These are phyloP conservation scores for Umbelopsis sp. DNA, from an alignment of 192 early-diverging fungal species.

Conservation along the genomic window DNA sequence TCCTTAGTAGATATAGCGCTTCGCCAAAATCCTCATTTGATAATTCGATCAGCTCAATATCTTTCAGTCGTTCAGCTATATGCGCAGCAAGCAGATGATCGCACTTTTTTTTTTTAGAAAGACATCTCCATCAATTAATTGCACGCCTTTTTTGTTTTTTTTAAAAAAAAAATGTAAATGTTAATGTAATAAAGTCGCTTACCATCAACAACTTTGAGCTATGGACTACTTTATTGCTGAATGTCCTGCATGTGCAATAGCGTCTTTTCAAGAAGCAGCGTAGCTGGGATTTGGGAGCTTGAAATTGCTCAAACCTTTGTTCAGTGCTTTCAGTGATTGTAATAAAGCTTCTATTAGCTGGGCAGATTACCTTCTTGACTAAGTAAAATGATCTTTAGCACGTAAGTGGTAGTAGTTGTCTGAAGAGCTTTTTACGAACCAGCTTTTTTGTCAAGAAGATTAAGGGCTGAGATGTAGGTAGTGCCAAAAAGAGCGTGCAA, in stretches of 20 bases:
- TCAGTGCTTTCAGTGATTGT: neutral
- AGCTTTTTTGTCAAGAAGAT: slow-evolving; percentile 13
- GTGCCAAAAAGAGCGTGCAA: slow-evolving; percentile 19
- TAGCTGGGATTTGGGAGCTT: neutral
- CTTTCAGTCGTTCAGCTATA: slow-evolving; percentile 9
- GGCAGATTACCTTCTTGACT: slow-evolving; percentile 6
- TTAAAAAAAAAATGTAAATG: slow-evolving; percentile 11
- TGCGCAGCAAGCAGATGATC: slow-evolving; percentile 12
- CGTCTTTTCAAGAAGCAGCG: slow-evolving; percentile 4
- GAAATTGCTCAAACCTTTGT: neutral
- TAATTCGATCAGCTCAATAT: neutral
- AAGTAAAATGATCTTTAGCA: neutral
- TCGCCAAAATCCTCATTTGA: slow-evolving; percentile 10
- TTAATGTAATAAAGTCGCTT: neutral
- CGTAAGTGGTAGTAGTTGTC: neutral
- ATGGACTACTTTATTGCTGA: slow-evolving; percentile 1
- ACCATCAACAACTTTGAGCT: neutral
- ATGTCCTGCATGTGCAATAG: neutral
- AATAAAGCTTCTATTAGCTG: slow-evolving; percentile 7
- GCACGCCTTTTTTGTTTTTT: neutral
- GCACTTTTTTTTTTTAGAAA: neutral
- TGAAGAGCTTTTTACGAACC: neutral
- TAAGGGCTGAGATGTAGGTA: neutral
- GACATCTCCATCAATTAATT: neutral
- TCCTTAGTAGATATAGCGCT: slow-evolving; percentile 8